Evolutionary conservation across 352 stramenopile species (phyloP), one percentile per base, ranked within the genome.

Genomic region (Pythium scleroteichum): DNA sequence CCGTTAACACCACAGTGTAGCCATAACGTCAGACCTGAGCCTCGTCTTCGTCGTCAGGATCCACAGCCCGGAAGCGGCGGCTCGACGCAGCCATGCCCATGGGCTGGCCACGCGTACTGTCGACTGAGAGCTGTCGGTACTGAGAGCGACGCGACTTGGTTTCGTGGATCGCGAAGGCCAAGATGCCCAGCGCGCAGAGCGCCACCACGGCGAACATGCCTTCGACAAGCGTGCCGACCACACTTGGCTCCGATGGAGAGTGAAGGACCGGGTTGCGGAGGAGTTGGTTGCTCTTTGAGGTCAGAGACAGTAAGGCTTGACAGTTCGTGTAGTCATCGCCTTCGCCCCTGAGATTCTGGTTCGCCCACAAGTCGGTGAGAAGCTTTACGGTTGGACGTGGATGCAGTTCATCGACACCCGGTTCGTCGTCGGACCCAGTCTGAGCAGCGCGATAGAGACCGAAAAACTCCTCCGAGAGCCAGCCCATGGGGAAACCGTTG

Each of bases 381-480:
- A 86, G 32, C 8, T 68, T 69, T 17, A 89, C 79, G 0, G 76
- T 87, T 29, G 79, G 79, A 26, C 79, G 74, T 6, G 77, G 51
- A n/a, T 69, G 41, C 33, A 89, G 55, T 32, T 61, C 58, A 8
- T 69, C 55, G 1, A 66, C 24, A 9, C 46, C 58, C 16, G 61
- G 27, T 4, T 59, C 19, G 1, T 59, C 19, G 3, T 59, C 48
- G 17, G 58, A 35, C 29, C 29, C 29, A 10, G 29, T 16, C 16
- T 58, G 45, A 22, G 52, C 64, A 3, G 59, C 67, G 7, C 69
- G 23, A 38, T 64, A 85, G 17, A 85, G 66, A 12, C 80, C 80
- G 48, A 88, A 90, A 64, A 68, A 88, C 58, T 90, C 80, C 48
- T 88, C 80, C 2, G 80, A 75, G 17, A 84, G 62, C 62, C 70